Base-by-base conservation (phyloP, 352 stramenopile genomes). In the Phytophthora uliginosa region DNA sequence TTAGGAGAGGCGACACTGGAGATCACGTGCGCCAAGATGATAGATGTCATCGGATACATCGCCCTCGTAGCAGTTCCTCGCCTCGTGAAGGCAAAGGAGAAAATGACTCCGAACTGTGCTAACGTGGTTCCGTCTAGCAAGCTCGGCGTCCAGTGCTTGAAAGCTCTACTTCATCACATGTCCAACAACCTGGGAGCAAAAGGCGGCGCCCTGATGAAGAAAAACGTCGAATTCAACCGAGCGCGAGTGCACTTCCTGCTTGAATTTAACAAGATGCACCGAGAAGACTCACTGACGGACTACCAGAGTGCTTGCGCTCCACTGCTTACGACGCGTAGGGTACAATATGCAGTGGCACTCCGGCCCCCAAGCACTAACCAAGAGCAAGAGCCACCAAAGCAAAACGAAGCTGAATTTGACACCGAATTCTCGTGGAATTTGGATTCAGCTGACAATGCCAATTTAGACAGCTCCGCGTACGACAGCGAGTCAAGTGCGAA, bases 221-320 rank as follows among this genome's bases (percentile, higher is more conserved):
- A 81, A 36, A 81, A 78, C 34, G 79, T 83, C 4, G 77, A 81
- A 1, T 85, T 92, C 42, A 78, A 73, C 18, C 56, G 76, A 22
- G 85, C 79, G 0, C 68, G 74, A 54, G 52, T 76, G 6, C 69
- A 76, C 2, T 92, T 93, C 24, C 63, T 90, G 12, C 69, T 87
- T 2, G 81, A 89, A 53, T 92, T 95, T 28, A 71, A 72, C 13
- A 81, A 76, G 7, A 79, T 92, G 73, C 85, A 92, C 52, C 81
- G 81, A 42, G 79, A 89, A 55, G 85, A 95, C 38, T 53, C 15
- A 0, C 57, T 90, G 13, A 58, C 67, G 8, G 87, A 95, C 52
- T 95, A 93, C 52, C 59, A 92, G 52, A 84, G 76, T 31, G 62
- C 34, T 6, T 89, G 74, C 48, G 31, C 54, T 50, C 34, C 34